These are phyloP conservation scores for Suillus americanus DNA, from an alignment of 768 basidiomycete species.

Conservation along the genomic window DNA sequence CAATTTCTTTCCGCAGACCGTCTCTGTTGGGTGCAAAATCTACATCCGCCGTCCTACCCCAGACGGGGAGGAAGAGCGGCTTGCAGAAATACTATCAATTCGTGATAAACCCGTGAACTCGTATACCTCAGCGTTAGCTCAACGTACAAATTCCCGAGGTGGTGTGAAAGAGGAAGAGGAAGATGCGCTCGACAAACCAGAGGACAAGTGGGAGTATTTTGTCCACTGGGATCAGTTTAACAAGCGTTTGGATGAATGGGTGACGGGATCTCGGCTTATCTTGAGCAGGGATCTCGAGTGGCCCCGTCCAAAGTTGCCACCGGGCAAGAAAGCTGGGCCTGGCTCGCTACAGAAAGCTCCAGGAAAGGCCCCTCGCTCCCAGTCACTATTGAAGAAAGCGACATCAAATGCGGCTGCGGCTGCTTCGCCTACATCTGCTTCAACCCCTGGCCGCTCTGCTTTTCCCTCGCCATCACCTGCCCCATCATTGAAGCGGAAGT, in stretches of 20 bases:
- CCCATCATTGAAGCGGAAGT: constrained; percentile 68
- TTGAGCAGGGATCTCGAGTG: constrained; percentile 87
- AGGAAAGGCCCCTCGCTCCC: constrained; percentile 60
- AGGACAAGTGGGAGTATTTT: constrained; percentile 91
- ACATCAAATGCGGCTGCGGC: constrained; percentile 68
- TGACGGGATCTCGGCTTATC: constrained; percentile 83
- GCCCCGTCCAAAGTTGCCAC: constrained; percentile 82
- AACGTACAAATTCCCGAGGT: constrained; percentile 42
- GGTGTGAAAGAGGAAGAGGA: constrained; percentile 46
- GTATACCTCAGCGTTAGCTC: constrained; percentile 39
- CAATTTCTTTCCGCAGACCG: constrained; percentile 50
- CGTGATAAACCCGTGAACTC: constrained; percentile 77
- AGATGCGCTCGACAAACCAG: constrained; percentile 51
- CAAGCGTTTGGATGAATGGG: constrained; percentile 98
- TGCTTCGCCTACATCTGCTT: constrained; percentile 58
- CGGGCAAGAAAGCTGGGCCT: constrained; percentile 52
- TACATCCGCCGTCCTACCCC: constrained; percentile 81
- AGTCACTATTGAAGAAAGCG: constrained; percentile 65
- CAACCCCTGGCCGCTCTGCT: constrained; percentile 37
- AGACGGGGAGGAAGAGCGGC: constrained; percentile 82
- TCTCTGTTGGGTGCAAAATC: constrained; percentile 94
- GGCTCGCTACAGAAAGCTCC: constrained; percentile 49
- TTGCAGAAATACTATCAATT: constrained; percentile 94
- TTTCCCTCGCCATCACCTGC: constrained; percentile 58
- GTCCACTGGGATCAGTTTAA: constrained; percentile 99